Conservation (phyloP, 768 basidiomycete species). For the Termitomyces sp. region DNA sequence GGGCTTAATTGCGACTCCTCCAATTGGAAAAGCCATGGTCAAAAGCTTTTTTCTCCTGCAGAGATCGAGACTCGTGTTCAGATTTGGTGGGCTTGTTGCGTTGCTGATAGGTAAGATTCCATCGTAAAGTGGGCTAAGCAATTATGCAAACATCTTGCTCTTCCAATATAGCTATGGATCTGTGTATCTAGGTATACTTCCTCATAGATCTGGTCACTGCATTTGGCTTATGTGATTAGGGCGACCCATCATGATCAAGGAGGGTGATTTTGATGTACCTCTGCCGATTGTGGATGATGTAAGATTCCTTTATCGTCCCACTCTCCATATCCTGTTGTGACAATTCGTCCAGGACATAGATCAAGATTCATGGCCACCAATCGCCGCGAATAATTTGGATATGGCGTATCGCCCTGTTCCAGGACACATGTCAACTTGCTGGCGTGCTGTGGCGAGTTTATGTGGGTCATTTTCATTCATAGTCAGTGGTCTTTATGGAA, state of each 20-base stretch:
- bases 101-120: constrained; percentile 59
- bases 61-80: constrained; percentile 73
- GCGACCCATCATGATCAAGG: constrained; percentile 65
- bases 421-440: constrained; percentile 48
- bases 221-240: constrained; percentile 33
- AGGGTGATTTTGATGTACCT: constrained; percentile 67
- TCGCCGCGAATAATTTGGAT: constrained; percentile 33
- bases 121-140: background rate
- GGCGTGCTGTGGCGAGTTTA: constrained; percentile 53
- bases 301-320: constrained; percentile 9
- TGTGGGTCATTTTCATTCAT: constrained; percentile 37
- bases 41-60: constrained; percentile 55
- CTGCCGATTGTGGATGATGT: constrained; percentile 57
- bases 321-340: constrained; percentile 5
- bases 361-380: constrained; percentile 51
- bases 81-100: constrained; percentile 77
- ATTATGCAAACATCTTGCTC: background rate
- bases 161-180: constrained; percentile 53
- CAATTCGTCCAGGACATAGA: constrained; percentile 50
- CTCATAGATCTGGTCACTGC: constrained; percentile 2
- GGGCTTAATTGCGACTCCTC: constrained; percentile 79
- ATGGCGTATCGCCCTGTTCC: constrained; percentile 46
- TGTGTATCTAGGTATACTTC: constrained; percentile 62
- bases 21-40: constrained; percentile 65
- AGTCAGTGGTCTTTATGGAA: background rate